Evolutionary conservation across 352 stramenopile genomes (phyloP), one percentile per base, ranked within the genome.

Genomic region (Phytophthora macrochlamydospora): DNA sequence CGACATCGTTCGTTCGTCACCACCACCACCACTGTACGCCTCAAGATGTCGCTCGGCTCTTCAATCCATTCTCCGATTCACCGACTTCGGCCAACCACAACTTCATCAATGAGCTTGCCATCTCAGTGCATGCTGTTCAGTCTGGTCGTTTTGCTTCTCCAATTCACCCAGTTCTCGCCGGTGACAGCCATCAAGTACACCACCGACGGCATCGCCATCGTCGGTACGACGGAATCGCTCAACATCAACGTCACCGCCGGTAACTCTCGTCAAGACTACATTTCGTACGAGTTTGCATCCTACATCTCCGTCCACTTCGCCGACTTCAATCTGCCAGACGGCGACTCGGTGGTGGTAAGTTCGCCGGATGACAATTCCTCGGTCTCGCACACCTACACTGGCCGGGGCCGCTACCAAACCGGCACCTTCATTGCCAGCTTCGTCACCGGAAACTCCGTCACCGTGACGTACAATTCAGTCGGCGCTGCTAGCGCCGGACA

Each of bases 231-330:
- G 1, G 73, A 83, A 31, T 2, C 53, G 7, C 60, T 83, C 5
- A 48, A 77, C 43, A 40, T 85, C 45, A 45, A 51, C 1, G 71
- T 81, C 1, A 48, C 59, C 0, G 65, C 68, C 11, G 73, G 67
- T 7, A 55, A 51, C n/a, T 71, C 62, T 32, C 64, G 66, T 33
- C 32, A 81, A 40, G 65, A 85, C 53, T 13, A 75, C 38, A 73
- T 87, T 48, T 67, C 72, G 45, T 71, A 87, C 75, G 60, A 83
- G 38, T 69, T 71, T 28, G 74, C 81, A 14, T 79, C 63, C 14
- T 90, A 90, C 61, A 79, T 90, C 33, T 62, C 78, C 3, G 69
- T 91, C 18, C 71, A 85, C 51, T 89, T 93, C 46, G 43, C 62
- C 50, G 58, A 59, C 29, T 81, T 93, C 37, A 67, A 86, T 57